Conservation (phyloP, 352 stramenopile genomes). For the Salisapilia sapeloensis region DNA sequence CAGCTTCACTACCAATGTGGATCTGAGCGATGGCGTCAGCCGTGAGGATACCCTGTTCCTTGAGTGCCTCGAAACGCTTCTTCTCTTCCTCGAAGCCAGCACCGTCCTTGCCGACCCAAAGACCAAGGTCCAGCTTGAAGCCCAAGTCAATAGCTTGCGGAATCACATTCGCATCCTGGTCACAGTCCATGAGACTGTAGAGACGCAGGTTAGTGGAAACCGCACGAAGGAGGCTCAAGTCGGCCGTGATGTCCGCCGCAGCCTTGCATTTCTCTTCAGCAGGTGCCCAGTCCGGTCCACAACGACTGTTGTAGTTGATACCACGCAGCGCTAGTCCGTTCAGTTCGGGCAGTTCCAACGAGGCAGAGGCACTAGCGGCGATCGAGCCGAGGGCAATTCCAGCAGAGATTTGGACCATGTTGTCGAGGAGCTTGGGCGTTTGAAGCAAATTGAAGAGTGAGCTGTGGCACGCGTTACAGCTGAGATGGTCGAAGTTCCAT, state of each 20-base stretch:
- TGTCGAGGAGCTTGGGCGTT: no score
- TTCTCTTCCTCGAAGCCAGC: slow-evolving; percentile 22
- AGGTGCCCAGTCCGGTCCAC: slow-evolving; percentile 25
- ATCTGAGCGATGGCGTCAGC: slow-evolving; percentile 23
- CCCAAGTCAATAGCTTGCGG: slow-evolving; percentile 16
- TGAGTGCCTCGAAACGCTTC: slow-evolving; percentile 15
- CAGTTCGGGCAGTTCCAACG: no score
- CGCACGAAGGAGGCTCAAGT: slow-evolving; percentile 23
- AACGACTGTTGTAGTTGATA: slow-evolving; percentile 66
- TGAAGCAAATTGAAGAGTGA: no score
- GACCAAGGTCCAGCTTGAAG: slow-evolving; percentile 27
- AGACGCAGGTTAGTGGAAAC: slow-evolving; percentile 31
- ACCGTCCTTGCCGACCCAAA: slow-evolving; percentile 27
- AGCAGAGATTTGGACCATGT: no score
- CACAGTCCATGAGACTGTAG: slow-evolving; percentile 33
- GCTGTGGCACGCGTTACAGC: no score
- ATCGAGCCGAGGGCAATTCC: no score
- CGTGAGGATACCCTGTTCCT: slow-evolving; percentile 15
- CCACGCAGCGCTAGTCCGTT: slow-evolving; percentile 17
- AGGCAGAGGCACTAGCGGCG: no score
- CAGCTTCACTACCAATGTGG: slow-evolving; percentile 49
- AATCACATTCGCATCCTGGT: slow-evolving; percentile 18
- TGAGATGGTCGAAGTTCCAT: no score
- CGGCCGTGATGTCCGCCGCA: slow-evolving; percentile 16
- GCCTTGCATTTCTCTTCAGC: slow-evolving; percentile 37